Evolutionary conservation across 2,329 filamentous ascomycete genomes (phyloP).

Genomic region (Fusarium drepaniforme): DNA sequence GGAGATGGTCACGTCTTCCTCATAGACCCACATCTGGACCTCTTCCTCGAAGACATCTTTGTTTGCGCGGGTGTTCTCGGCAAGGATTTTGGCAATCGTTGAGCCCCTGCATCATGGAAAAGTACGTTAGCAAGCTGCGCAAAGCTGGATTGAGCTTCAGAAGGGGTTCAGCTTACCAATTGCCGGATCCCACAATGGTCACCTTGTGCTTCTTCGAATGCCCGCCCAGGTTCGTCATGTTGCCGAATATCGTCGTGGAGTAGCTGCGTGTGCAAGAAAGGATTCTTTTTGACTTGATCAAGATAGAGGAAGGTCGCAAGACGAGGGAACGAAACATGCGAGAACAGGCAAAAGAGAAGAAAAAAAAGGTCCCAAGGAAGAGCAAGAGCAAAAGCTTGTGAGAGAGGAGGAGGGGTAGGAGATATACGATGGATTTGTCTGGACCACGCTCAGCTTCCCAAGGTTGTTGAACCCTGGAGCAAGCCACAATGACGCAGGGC

Average conservation of each 20-base stretch:
- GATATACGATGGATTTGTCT: conserved; percentile 34
- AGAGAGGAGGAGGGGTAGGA: conserved; percentile 42
- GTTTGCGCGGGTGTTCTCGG: conserved; percentile 87
- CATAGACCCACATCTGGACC: conserved; percentile 99
- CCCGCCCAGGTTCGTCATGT: conserved; percentile 57
- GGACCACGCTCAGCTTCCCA: conserved; percentile 35
- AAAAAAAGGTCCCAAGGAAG: conserved; percentile 2
- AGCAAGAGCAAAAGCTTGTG: conserved; percentile 27
- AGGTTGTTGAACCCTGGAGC: conserved; percentile 46
- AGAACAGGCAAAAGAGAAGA: background rate
- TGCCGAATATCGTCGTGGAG: conserved; percentile 39
- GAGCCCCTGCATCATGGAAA: conserved; percentile 76
- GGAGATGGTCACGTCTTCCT: conserved; percentile 85
- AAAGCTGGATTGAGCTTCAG: background rate
- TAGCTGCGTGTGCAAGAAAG: conserved; percentile 28
- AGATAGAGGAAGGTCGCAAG: conserved; percentile 23
- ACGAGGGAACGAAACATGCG: conserved; percentile 43
- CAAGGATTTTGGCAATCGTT: conserved; percentile 96
- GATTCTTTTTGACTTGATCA: conserved; percentile 28
- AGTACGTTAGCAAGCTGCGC: background rate
- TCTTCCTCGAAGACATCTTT: conserved; percentile 85
- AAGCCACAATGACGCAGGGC: conserved; percentile 47
- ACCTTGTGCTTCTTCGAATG: conserved; percentile 87
- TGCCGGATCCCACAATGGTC: conserved; percentile 93
- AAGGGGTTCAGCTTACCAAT: conserved; percentile 73